Evolutionary conservation across 495 filamentous ascomycete species (phyloP), one percentile per base, ranked within the genome.

Genomic region (Mytilinidion resinicola): DNA sequence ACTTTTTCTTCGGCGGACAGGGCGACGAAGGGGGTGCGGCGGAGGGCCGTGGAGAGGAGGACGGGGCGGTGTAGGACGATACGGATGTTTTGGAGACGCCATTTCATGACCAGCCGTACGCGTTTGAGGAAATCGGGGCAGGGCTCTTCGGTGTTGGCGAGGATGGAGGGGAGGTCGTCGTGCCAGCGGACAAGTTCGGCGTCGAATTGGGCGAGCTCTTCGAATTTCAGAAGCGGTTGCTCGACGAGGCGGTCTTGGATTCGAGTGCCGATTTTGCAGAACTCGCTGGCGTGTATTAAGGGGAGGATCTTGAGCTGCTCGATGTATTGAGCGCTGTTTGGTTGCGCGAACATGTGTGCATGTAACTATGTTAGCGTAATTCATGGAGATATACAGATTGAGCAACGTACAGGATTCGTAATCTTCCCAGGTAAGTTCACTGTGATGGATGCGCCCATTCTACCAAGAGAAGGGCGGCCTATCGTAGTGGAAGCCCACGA

Each of bases 41-140:
- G 84, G 66, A 87, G 82, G 7, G 87, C 87, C 3, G 86, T 79
- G 63, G 81, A 85, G 4, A 91, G 78, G 5, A 91, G 77, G 0
- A 85, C 84, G 0, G 88, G 88, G 0, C 88, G 80, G 67, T 90
- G 84, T n/a, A 90, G 81, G 1, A 90, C 80, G 73, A 90, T 88
- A 55, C 88, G 84, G 53, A 88, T 80, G 63, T 88, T 89, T 67
- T 85, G 82, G 69, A 86, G 90, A 14, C 87, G 79, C 88, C 88
- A 91, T 67, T 88, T 85, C 85, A 90, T 90, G 64, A 90, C 81
- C 53, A 83, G 83, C 55, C 86, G 77, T 0, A 85, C 82, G 55
- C 84, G 84, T 57, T 81, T 80, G 25, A 90, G 80, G 1, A 84
- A 81, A 60, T 87, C 84, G 0, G 85, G 82, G 70, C 85, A 88